phyloP scores from a whole-genome alignment of 179 eudicot species.

The Patellifolia procumbens region DNA sequence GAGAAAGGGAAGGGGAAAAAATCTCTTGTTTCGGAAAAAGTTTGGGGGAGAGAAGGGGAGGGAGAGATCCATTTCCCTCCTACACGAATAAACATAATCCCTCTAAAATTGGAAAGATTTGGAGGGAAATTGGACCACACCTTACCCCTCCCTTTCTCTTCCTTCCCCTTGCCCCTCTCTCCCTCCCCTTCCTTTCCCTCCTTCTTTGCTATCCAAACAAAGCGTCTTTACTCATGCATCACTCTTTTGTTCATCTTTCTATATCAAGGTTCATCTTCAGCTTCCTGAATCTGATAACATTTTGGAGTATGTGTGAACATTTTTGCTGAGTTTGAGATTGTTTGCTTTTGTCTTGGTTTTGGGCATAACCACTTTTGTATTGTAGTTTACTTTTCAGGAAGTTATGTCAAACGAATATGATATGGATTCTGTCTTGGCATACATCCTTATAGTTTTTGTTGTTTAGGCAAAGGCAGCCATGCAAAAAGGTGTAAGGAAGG shows the following conservation, averaged over 20 bases:
- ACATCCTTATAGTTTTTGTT: constrained; percentile 14
- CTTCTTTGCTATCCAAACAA: too few species aligned
- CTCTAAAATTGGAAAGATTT: too few species aligned
- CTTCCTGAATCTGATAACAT: not conserved
- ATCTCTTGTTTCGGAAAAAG: too few species aligned
- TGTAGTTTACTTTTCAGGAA: not conserved
- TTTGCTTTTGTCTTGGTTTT: not conserved
- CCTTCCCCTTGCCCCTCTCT: too few species aligned
- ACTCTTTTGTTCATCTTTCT: not conserved
- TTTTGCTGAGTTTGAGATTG: not conserved
- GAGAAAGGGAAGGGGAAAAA: too few species aligned
- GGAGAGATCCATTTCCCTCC: too few species aligned
- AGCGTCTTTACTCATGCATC: not conserved
- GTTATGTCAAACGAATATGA: not conserved
- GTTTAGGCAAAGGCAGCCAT: constrained; percentile 85
- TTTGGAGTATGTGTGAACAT: not conserved
- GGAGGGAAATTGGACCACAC: too few species aligned
- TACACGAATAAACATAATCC: too few species aligned
- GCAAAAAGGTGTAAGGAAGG: constrained; percentile 66
- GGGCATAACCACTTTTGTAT: not conserved
- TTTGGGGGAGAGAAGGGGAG: too few species aligned
- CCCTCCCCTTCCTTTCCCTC: too few species aligned
- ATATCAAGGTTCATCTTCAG: not conserved
- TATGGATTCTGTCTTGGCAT: not conserved
- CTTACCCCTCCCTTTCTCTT: too few species aligned